A percentile compares a stretch with the other conserved stretches of the same genome.
Evolutionary conservation across 208 protist genomes (phyloP).

Genomic region (Cochliopodium minus): DNA sequence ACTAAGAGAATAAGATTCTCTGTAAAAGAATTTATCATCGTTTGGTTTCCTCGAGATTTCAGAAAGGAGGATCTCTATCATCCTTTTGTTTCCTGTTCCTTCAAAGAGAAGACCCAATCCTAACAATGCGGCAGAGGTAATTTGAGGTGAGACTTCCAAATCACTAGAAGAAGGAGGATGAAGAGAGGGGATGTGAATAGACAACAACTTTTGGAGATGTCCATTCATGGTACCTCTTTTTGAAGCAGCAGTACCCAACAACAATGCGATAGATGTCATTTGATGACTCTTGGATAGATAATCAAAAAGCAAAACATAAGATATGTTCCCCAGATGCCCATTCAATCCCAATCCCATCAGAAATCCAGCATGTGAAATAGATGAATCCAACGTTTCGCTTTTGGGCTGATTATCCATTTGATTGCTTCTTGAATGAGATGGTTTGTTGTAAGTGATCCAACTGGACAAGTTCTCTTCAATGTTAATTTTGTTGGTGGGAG

Average conservation of each 20-base stretch:
- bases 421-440: too few relatives aligned
- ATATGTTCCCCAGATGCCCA: slow-evolving; percentile 37
- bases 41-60: slow-evolving; percentile 33
- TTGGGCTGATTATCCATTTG: not conserved
- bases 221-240: slow-evolving; percentile 34
- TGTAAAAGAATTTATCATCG: slow-evolving; percentile 19
- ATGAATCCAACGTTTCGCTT: slow-evolving; percentile 5
- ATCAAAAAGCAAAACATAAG: slow-evolving; percentile 37
- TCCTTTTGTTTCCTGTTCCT: slow-evolving; percentile 28
- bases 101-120: slow-evolving; percentile 52
- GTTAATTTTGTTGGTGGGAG: not conserved
- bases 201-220: slow-evolving; percentile 38
- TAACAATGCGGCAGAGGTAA: slow-evolving; percentile 31
- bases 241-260: slow-evolving; percentile 41
- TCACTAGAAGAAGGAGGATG: slow-evolving; percentile 37
- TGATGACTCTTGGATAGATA: slow-evolving; percentile 37
- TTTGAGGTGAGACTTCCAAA: slow-evolving; percentile 27
- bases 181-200: slow-evolving; percentile 47
- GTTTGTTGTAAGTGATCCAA: slow-evolving; percentile 49
- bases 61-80: slow-evolving; percentile 41
- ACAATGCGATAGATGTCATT: slow-evolving; percentile 36
- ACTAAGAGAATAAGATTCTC: slow-evolving; percentile 27
- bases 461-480: slow-evolving; percentile 24
- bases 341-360: slow-evolving; percentile 47
- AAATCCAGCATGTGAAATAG: slow-evolving; percentile 34